Evolutionary conservation across 257 asterid species (phyloP).

Genomic region (Solanum stenotomum): DNA sequence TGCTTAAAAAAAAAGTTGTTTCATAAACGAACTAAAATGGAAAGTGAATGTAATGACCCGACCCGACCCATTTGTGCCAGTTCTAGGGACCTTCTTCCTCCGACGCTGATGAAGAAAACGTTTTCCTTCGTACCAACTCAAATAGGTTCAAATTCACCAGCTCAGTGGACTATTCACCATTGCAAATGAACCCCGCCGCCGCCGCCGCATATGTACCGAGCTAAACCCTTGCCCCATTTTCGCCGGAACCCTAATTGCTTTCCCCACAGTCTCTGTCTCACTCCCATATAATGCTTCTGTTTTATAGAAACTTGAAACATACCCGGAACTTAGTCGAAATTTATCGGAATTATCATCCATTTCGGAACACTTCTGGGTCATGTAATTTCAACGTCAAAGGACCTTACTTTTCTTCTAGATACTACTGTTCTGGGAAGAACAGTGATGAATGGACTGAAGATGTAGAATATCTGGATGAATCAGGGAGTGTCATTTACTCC

Average conservation of each 20-base stretch:
- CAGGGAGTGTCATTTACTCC: slow-evolving; percentile 76
- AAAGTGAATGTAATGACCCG: background rate
- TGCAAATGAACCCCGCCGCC: background rate
- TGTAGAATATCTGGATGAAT: slow-evolving; percentile 73
- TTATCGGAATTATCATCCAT: background rate
- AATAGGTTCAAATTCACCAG: slow-evolving; percentile 29
- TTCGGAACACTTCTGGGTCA: background rate
- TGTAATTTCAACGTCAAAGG: background rate
- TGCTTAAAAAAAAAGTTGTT: too few relatives aligned
- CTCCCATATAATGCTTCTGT: slow-evolving; percentile 21
- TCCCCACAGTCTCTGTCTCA: slow-evolving; percentile 28
- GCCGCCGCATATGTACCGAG: slow-evolving; percentile 28
- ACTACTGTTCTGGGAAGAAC: slow-evolving; percentile 38
- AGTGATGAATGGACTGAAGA: slow-evolving; percentile 69
- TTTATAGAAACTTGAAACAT: background rate
- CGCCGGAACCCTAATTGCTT: slow-evolving; percentile 34
- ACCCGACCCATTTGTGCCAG: background rate
- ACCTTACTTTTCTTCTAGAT: slow-evolving; percentile 8
- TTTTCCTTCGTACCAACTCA: slow-evolving; percentile 12
- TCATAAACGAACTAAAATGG: background rate
- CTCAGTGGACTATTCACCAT: slow-evolving; percentile 17
- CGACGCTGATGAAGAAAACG: background rate
- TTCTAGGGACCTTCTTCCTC: background rate
- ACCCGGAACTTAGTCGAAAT: background rate
- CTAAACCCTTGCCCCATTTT: slow-evolving; percentile 30